phyloP scores from a whole-genome alignment of 2,329 filamentous ascomycete genomes.

The Hypomyces rosellus region DNA sequence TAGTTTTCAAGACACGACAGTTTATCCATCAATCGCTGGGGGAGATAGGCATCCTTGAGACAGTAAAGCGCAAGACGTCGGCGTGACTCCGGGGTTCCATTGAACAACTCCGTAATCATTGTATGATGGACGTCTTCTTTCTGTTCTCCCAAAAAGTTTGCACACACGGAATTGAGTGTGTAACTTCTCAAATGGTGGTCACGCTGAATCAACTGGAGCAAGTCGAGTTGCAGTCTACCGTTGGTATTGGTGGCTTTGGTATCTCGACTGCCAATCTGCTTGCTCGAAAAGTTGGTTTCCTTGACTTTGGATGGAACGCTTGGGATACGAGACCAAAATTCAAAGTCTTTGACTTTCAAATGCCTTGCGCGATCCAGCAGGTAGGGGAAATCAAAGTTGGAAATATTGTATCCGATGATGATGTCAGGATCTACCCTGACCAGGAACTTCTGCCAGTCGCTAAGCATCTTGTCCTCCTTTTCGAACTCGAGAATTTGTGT shows the following conservation, averaged over 20 bases:
- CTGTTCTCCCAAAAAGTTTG: conserved; percentile 92
- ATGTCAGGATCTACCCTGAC: conserved; percentile 90
- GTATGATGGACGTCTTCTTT: conserved; percentile 99
- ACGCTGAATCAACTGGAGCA: conserved; percentile 89
- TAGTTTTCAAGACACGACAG: conserved; percentile 98
- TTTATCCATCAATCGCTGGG: conserved; percentile 92
- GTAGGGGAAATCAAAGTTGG: conserved; percentile 98
- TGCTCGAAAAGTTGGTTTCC: conserved; percentile 86
- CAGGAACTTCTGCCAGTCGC: conserved; percentile 84
- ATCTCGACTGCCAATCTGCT: conserved; percentile 95
- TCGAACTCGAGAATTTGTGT: conserved; percentile 84
- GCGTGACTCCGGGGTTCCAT: conserved; percentile 88
- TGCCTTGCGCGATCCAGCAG: conserved; percentile 81
- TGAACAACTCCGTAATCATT: conserved; percentile 98
- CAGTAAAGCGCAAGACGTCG: conserved; percentile 92
- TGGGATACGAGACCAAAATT: conserved; percentile 79
- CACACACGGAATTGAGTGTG: conserved; percentile 91
- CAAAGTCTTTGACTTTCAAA: conserved; percentile 72
- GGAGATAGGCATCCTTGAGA: conserved; percentile 93
- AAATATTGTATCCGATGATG: conserved; percentile 97
- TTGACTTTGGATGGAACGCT: conserved; percentile 64
- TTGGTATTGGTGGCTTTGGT: conserved; percentile 94
- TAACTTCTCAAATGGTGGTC: conserved; percentile 96
- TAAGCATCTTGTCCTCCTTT: conserved; percentile 82
- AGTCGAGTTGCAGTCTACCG: conserved; percentile 83